Evolutionary conservation across 495 filamentous ascomycete species (phyloP).

Genomic region (Halenospora varia): DNA sequence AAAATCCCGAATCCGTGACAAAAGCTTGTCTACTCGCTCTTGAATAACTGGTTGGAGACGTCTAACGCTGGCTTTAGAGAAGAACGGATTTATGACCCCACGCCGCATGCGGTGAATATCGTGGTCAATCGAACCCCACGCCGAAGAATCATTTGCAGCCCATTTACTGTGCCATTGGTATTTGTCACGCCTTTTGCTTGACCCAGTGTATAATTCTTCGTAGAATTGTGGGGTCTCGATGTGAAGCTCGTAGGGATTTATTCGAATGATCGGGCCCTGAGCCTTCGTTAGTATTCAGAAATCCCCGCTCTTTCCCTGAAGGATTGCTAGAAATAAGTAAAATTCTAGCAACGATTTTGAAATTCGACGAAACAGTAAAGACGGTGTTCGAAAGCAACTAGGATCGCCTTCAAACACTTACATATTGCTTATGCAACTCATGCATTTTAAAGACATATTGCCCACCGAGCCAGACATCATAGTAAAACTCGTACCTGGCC

Average conservation of each 20-base stretch:
- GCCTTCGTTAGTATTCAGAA: not conserved
- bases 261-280: slow-evolving; percentile 48
- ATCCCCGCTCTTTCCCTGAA: not conserved
- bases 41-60: slow-evolving; percentile 41
- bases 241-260: slow-evolving; percentile 53
- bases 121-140: slow-evolving; percentile 41
- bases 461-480: slow-evolving; percentile 12
- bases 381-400: not conserved
- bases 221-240: slow-evolving; percentile 48
- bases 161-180: slow-evolving; percentile 4
- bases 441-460: slow-evolving; percentile 25
- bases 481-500: slow-evolving; percentile 25
- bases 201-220: slow-evolving; percentile 38
- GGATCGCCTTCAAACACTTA: not conserved
- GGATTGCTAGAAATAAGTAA: not conserved
- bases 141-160: slow-evolving; percentile 17
- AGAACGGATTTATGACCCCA: slow-evolving; percentile 39
- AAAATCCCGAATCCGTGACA: slow-evolving; percentile 9
- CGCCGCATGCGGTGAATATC: slow-evolving; percentile 37
- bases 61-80: slow-evolving; percentile 42
- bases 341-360: not conserved
- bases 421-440: slow-evolving; percentile 33
- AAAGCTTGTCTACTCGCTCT: slow-evolving; percentile 27
- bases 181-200: slow-evolving; percentile 4
- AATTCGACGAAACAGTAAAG: not conserved